These are phyloP conservation scores for Lathyrus sativus DNA, from an alignment of 306 rosid genomes.

Conservation along the genomic window DNA sequence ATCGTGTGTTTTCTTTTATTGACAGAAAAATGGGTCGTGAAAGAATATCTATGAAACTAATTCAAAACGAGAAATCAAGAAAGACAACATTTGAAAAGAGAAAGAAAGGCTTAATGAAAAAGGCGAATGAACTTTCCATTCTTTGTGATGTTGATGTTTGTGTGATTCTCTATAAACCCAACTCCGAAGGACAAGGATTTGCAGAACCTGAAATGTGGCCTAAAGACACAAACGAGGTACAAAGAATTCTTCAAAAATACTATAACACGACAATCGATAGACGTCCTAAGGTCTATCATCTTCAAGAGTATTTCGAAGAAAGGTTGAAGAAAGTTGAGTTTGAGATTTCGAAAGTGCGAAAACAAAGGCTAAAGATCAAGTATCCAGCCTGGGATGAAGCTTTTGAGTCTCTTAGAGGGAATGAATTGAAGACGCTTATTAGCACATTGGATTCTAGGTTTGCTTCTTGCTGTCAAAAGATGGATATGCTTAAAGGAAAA, in stretches of 20 bases:
- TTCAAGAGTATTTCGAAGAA: constrained; percentile 36
- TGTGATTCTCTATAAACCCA: constrained; percentile 24
- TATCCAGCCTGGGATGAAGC: constrained; percentile 32
- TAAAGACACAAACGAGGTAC: not conserved
- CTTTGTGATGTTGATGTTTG: constrained; percentile 41
- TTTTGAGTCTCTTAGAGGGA: constrained; percentile 16
- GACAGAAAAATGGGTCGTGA: constrained; percentile 40
- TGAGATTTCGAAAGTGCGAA: constrained; percentile 31
- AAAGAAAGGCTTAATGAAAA: constrained; percentile 35
- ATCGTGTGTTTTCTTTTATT: not conserved
- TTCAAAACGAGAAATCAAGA: constrained; percentile 33
- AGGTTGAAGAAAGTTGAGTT: constrained; percentile 32
- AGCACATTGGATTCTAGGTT: constrained; percentile 33
- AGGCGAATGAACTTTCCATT: constrained; percentile 27
- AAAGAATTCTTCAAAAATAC: constrained; percentile 31
- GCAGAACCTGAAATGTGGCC: constrained; percentile 39
- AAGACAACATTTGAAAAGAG: constrained; percentile 39
- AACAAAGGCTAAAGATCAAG: constrained; percentile 15
- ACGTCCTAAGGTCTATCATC: constrained; percentile 19
- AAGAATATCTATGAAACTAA: constrained; percentile 34
- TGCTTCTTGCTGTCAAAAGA: constrained; percentile 34
- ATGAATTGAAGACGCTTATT: constrained; percentile 21
- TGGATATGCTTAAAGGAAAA: constrained; percentile 22
- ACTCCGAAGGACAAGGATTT: not conserved
- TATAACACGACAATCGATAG: constrained; percentile 1